A percentile compares a stretch with the other conserved stretches of the same genome.
Conservation (phyloP, 257 asterid species). For the Solanum tarapatanum region DNA sequence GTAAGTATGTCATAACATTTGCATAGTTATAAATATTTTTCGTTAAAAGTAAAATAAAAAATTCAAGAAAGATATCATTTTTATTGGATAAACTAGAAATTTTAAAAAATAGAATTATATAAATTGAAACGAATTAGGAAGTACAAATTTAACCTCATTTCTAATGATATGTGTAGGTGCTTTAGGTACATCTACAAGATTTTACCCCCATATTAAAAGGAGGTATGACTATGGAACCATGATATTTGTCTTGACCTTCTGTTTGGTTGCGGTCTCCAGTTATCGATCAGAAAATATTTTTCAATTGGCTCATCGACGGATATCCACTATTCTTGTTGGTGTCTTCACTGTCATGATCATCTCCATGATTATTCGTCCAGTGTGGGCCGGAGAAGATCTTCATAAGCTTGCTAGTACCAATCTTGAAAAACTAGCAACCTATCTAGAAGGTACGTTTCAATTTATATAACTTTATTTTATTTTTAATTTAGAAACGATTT, state of each 20-base stretch:
- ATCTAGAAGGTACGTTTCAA: constrained; percentile 34
- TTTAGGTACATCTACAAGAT: constrained; percentile 39
- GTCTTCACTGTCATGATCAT: constrained; percentile 37
- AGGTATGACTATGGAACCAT: constrained; percentile 61
- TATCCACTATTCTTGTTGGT: constrained; percentile 50
- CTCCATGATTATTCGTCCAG: constrained; percentile 48
- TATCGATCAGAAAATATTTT: constrained; percentile 32
- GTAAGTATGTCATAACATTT: neutral
- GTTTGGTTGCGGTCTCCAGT: constrained; percentile 58
- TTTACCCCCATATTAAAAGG: constrained; percentile 49
- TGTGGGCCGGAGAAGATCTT: constrained; percentile 83
- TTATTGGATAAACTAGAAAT: neutral
- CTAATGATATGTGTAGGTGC: constrained; percentile 26
- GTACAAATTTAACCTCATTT: no score
- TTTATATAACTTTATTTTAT: neutral
- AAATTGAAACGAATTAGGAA: neutral
- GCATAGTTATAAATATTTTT: neutral
- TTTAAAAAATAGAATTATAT: no score
- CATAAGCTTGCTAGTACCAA: constrained; percentile 33
- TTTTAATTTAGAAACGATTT: no score
- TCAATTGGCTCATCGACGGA: constrained; percentile 40
- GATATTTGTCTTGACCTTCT: constrained; percentile 57
- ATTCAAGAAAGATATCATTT: neutral
- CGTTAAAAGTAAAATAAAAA: neutral
- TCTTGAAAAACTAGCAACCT: constrained; percentile 41